A percentile compares a stretch with the other conserved stretches of the same genome.
phyloP scores from a whole-genome alignment of 495 filamentous ascomycete species.

The Penicillium lividum region DNA sequence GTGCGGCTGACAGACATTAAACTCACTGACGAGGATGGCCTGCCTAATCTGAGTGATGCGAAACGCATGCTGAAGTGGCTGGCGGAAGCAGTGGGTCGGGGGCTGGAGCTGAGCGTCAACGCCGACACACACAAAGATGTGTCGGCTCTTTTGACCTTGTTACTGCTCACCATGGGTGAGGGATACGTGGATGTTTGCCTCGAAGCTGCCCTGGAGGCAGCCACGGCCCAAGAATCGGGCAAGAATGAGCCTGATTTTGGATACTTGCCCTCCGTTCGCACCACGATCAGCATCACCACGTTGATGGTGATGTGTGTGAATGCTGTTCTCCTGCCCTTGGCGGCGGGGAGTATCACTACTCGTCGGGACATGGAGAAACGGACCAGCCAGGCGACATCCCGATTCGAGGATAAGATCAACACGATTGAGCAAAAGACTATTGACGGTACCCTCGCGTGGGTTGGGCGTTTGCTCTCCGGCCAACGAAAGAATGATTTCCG shows the following conservation, averaged over 20 bases:
- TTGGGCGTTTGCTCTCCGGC: constrained; percentile 66
- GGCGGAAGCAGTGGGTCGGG: constrained; percentile 91
- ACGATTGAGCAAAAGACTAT: constrained; percentile 82
- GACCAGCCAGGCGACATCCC: constrained; percentile 66
- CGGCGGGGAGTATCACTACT: constrained; percentile 83
- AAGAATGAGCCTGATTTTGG: constrained; percentile 86
- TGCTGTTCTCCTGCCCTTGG: constrained; percentile 87
- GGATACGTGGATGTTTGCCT: constrained; percentile 93
- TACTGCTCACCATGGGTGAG: constrained; percentile 87
- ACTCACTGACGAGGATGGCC: constrained; percentile 84
- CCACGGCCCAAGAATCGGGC: constrained; percentile 69
- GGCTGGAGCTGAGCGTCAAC: constrained; percentile 80
- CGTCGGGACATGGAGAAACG: constrained; percentile 89
- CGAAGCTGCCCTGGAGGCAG: constrained; percentile 77
- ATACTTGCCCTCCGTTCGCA: constrained; percentile 75
- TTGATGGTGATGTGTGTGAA: constrained; percentile 89
- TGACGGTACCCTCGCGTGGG: constrained; percentile 79
- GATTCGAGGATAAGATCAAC: constrained; percentile 87
- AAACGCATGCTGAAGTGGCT: constrained; percentile 99
- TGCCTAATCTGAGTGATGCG: constrained; percentile 76
- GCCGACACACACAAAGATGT: constrained; percentile 95
- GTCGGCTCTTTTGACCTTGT: constrained; percentile 76
- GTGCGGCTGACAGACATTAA: constrained; percentile 69
- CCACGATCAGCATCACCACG: constrained; percentile 85
- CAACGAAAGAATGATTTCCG: constrained; percentile 95